These are phyloP conservation scores for Coprinellus aureogranulatus DNA, from an alignment of 768 basidiomycete species.

Conservation along the genomic window DNA sequence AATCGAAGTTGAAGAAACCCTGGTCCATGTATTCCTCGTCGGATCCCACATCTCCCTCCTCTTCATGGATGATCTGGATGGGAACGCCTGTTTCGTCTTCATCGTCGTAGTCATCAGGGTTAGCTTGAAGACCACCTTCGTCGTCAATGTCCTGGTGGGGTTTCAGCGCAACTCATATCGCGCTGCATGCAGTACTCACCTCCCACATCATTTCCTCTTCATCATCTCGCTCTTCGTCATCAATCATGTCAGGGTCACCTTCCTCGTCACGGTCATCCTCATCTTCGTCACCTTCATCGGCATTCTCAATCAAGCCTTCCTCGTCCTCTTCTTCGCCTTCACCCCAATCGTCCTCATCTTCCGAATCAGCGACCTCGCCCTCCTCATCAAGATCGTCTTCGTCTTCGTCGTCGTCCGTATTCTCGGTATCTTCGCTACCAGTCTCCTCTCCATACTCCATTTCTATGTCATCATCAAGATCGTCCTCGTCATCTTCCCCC, in stretches of 20 bases:
- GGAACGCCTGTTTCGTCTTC: constrained; percentile 57
- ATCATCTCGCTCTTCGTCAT: constrained; percentile 21
- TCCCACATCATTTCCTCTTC: constrained; percentile 37
- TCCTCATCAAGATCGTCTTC: constrained; percentile 56
- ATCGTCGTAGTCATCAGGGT: constrained; percentile 53
- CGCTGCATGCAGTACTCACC: constrained; percentile 17
- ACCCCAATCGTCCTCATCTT: constrained; percentile 64
- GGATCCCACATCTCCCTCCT: constrained; percentile 60
- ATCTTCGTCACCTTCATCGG: constrained; percentile 38
- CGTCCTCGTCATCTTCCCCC: constrained; percentile 78
- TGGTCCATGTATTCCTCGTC: constrained; percentile 59
- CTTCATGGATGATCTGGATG: constrained; percentile 61
- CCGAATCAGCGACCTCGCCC: constrained; percentile 50
- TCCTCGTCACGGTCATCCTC: constrained; percentile 44
- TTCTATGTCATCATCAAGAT: constrained; percentile 76
- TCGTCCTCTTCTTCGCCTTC: constrained; percentile 46
- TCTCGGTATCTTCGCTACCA: constrained; percentile 78
- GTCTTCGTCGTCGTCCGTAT: constrained; percentile 66
- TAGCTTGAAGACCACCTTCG: constrained; percentile 43
- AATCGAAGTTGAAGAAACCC: constrained; percentile 39
- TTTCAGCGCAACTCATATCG: neutral
- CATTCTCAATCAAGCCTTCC: constrained; percentile 49
- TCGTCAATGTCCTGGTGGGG: constrained; percentile 50
- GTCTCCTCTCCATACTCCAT: constrained; percentile 86
- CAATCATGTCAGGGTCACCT: constrained; percentile 42